Conservation (phyloP, 352 stramenopile species). For the Phytophthora capsici region DNA sequence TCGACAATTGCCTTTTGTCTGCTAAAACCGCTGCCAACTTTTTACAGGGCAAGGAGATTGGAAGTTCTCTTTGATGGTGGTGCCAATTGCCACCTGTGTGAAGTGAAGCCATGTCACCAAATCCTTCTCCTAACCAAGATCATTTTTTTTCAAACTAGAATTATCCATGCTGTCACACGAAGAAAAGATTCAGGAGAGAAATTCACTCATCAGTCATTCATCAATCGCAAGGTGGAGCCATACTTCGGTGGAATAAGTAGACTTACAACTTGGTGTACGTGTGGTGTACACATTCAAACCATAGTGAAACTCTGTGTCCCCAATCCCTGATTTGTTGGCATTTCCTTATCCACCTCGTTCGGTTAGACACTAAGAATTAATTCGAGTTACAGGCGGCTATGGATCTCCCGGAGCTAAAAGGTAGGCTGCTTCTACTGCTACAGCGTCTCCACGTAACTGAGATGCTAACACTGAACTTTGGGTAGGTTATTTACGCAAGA, state of each 20-base stretch:
- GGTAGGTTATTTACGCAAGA: slow-evolving; percentile 93
- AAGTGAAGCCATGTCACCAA: slow-evolving; percentile 21
- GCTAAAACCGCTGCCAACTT: slow-evolving; percentile 51
- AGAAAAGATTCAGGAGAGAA: slow-evolving; percentile 4
- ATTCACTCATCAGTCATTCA: slow-evolving; percentile 1
- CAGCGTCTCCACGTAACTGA: neutral
- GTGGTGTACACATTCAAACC: slow-evolving; percentile 4
- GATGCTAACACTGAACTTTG: slow-evolving; percentile 5
- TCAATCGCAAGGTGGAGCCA: neutral
- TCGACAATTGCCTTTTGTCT: slow-evolving; percentile 77
- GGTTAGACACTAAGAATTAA: neutral
- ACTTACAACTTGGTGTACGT: slow-evolving; percentile 7
- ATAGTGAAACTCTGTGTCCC: slow-evolving; percentile 14
- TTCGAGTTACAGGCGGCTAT: slow-evolving; percentile 36
- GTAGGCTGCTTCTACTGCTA: slow-evolving; percentile 26
- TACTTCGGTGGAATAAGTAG: neutral
- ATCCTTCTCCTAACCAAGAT: neutral
- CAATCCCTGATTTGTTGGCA: slow-evolving; percentile 17
- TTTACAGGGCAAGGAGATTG: slow-evolving; percentile 15
- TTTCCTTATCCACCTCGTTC: slow-evolving; percentile 15
- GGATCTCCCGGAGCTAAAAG: slow-evolving; percentile 86
- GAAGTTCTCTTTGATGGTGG: slow-evolving; percentile 44
- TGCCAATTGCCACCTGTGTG: slow-evolving; percentile 2
- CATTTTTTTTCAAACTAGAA: slow-evolving; percentile 16
- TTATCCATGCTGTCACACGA: neutral